These are phyloP conservation scores for Boletus bicolor DNA, from an alignment of 768 basidiomycete genomes.

Conservation along the genomic window DNA sequence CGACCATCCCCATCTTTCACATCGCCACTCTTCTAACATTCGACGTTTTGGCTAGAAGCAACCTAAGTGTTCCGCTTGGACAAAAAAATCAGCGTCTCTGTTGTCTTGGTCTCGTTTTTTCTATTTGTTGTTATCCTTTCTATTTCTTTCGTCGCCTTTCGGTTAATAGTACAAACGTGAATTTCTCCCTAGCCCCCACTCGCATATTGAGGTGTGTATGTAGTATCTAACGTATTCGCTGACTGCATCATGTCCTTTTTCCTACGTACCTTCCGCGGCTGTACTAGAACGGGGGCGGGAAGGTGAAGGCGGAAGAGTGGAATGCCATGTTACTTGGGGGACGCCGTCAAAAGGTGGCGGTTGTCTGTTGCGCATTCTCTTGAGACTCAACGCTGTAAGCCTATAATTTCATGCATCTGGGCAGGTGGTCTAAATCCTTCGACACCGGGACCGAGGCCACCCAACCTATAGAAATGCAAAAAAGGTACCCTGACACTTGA, in stretches of 20 bases:
- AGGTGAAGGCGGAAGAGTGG: conserved; percentile 2
- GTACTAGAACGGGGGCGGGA: conserved; percentile 15
- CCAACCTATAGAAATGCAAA: too few relatives aligned
- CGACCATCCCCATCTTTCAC: not conserved
- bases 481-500: too few relatives aligned
- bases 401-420: too few relatives aligned
- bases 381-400: too few relatives aligned
- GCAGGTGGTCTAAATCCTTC: too few relatives aligned
- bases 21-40: not conserved
- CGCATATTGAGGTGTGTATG: conserved; percentile 19
- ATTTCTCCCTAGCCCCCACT: conserved; percentile 1
- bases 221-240: conserved; percentile 17
- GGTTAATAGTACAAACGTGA: conserved; percentile 14
- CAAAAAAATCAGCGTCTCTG: conserved; percentile 16
- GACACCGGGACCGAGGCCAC: too few relatives aligned
- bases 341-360: conserved; percentile 10
- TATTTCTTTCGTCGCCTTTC: conserved; percentile 3
- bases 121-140: conserved; percentile 19
- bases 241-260: conserved; percentile 9
- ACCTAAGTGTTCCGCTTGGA: conserved; percentile 6
- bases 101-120: conserved; percentile 13
- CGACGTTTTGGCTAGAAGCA: conserved; percentile 10
- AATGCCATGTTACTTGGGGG: conserved; percentile 11
- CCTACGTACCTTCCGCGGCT: conserved; percentile 11
- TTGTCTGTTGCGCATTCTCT: not conserved